Conservation (phyloP, 441 rosid genomes). For the Aleurites moluccanus region DNA sequence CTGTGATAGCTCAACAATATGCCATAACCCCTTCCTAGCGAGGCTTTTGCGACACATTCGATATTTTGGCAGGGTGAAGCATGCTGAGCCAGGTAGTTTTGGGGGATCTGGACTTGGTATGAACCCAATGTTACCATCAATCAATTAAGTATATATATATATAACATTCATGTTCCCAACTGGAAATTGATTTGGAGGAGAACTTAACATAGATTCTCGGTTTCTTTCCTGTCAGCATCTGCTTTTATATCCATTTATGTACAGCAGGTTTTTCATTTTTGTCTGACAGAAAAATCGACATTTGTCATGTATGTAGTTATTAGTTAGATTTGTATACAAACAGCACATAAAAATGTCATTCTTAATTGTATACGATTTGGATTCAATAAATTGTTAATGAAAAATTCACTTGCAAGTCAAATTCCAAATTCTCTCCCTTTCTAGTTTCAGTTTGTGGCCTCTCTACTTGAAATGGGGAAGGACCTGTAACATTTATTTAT, state of each 20-base stretch:
- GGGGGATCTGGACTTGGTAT: slow-evolving; percentile 92
- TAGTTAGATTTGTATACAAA: slow-evolving; percentile 34
- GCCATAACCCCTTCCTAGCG: slow-evolving; percentile 91
- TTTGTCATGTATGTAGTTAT: slow-evolving; percentile 1
- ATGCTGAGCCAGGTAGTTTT: slow-evolving; percentile 76
- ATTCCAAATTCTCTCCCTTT: no score
- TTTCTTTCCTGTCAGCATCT: slow-evolving; percentile 12
- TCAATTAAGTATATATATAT: slow-evolving; percentile 38
- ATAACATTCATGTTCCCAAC: background rate
- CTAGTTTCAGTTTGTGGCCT: no score
- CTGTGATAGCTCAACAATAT: slow-evolving; percentile 94
- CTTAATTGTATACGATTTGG: slow-evolving; percentile 22
- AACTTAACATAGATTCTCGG: slow-evolving; percentile 9
- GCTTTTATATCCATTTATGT: slow-evolving; percentile 27
- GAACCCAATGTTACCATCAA: slow-evolving; percentile 91
- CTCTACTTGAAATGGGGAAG: no score
- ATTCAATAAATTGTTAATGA: slow-evolving; percentile 1
- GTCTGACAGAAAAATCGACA: slow-evolving; percentile 7
- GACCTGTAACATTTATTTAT: no score
- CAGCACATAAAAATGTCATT: slow-evolving; percentile 13
- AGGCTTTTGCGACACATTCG: slow-evolving; percentile 90
- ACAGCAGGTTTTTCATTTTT: slow-evolving; percentile 28
- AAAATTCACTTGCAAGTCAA: background rate
- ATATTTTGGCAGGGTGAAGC: slow-evolving; percentile 82
- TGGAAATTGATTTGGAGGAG: slow-evolving; percentile 21